Evolutionary conservation across 2,329 filamentous ascomycete species (phyloP), one percentile per base, ranked within the genome.

Genomic region (Penicillium sp.): DNA sequence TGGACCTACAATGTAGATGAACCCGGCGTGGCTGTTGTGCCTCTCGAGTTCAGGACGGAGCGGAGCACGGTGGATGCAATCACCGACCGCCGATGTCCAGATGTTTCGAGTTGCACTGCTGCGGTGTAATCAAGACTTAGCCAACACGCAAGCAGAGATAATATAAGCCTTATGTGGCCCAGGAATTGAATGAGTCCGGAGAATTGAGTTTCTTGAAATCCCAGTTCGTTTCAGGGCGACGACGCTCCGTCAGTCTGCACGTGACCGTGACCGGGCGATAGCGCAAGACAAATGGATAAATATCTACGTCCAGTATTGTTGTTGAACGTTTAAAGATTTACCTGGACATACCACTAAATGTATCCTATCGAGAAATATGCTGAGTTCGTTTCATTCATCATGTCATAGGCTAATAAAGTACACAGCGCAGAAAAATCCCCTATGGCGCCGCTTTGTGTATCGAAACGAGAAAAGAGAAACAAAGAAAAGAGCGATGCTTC

Each of bases 21-120:
- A 18, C 8, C 29, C 31, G 14, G n/a, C 14, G 13, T 35, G 35
- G 5, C 20, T 41, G 40, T 22, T 16, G 35, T 18, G 44, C 26
- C 18, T 44, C 34, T 26, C n/a, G 10, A 28, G 22, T 6, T 16
- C 39, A 34, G 22, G 22, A 16, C 22, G 22, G 29, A 28, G 29
- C 50, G 55, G 54, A 52, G 56, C 22, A 49, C 56, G 56, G 57
- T 40, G 50, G 22, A 43, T 42, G 27, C 36, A 57, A 59, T 26
- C 57, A 55, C 59, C 58, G 59, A 59, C 38, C 51, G 32, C 55
- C 56, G 56, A 55, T 37, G 35, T 13, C 26, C 11, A 16, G 22
- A 35, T 13, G 32, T 18, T 10, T 27, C 13, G 16, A 41, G 26
- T 20, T 13, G 39, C 39, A 38, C 31, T 16, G 24, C 31, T 42